Percentiles rank a stretch among this genome's conserved stretches.
Evolutionary conservation across 345 rosid genomes (phyloP).

Genomic region (Moringa oleifera): DNA sequence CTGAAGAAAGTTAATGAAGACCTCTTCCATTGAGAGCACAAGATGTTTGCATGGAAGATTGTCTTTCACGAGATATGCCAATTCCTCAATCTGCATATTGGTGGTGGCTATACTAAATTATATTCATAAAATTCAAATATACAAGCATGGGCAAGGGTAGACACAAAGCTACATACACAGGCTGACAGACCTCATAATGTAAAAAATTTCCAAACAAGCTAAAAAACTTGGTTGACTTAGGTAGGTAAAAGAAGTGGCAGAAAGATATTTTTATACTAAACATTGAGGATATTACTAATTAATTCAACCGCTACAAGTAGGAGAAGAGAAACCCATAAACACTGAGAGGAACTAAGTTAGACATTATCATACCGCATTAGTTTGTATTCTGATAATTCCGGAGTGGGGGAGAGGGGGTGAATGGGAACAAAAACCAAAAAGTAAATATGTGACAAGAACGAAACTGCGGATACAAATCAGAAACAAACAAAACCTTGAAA

Average conservation of each 20-base stretch:
- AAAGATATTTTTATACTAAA: too few relatives aligned
- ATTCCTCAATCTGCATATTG: conserved; percentile 49
- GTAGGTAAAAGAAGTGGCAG: too few relatives aligned
- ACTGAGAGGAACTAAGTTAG: not conserved
- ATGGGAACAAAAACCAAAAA: not conserved
- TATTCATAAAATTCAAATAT: not conserved
- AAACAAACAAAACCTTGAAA: too few relatives aligned
- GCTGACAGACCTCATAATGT: too few relatives aligned
- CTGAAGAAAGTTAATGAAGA: conserved; percentile 44
- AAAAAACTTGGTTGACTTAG: too few relatives aligned
- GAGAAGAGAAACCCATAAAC: not conserved
- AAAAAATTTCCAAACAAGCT: too few relatives aligned
- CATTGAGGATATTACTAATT: not conserved
- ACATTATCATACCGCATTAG: too few relatives aligned
- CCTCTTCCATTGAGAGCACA: conserved; percentile 60
- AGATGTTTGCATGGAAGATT: conserved; percentile 60
- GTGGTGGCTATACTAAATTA: not conserved
- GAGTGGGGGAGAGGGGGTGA: too few relatives aligned
- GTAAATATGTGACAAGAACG: not conserved
- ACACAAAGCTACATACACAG: too few relatives aligned
- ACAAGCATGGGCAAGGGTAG: not conserved
- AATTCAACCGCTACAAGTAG: not conserved
- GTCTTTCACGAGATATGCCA: conserved; percentile 61
- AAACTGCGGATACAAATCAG: not conserved
- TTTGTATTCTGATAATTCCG: too few relatives aligned